A percentile compares a stretch with the other conserved stretches of the same genome.
Conservation (phyloP, 345 rosid genomes). For the Raphanus raphanistrum region DNA sequence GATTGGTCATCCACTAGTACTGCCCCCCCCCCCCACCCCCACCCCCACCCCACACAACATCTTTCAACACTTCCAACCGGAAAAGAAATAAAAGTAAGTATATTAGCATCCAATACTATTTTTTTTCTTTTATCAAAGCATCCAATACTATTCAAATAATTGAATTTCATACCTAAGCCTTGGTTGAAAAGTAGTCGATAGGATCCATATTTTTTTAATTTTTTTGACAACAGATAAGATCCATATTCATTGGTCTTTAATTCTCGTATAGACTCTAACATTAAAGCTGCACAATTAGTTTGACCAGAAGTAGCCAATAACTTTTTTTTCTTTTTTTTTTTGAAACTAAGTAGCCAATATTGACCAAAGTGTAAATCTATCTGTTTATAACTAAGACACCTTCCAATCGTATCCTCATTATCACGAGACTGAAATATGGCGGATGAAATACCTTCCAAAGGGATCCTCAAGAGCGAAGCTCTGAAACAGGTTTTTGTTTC, state of each 20-base stretch:
- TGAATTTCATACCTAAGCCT: not conserved
- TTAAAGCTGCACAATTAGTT: constrained; percentile 1
- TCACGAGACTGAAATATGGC: constrained; percentile 16
- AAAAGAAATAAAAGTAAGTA: not conserved
- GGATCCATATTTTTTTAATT: not conserved
- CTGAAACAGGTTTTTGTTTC: constrained; percentile 9
- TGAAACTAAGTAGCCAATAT: not conserved
- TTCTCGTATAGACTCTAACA: not conserved
- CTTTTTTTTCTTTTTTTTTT: too few species aligned
- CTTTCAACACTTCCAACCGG: not conserved
- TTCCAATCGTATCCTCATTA: not conserved
- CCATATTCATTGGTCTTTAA: not conserved
- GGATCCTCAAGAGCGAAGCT: constrained; percentile 33
- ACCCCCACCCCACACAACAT: not conserved
- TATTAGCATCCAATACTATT: not conserved
- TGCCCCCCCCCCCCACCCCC: not conserved
- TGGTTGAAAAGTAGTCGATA: constrained; percentile 24
- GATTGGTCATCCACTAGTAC: not conserved
- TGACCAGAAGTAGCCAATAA: constrained; percentile 1
- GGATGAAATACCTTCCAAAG: constrained; percentile 29
- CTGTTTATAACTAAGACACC: not conserved
- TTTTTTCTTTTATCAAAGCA: too few species aligned
- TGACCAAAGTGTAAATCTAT: constrained; percentile 18
- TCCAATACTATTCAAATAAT: not conserved
- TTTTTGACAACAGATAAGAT: not conserved